A percentile compares a stretch with the other conserved stretches of the same genome.
Conservation (phyloP, 768 basidiomycete species). For the Lentinula guzmanii region DNA sequence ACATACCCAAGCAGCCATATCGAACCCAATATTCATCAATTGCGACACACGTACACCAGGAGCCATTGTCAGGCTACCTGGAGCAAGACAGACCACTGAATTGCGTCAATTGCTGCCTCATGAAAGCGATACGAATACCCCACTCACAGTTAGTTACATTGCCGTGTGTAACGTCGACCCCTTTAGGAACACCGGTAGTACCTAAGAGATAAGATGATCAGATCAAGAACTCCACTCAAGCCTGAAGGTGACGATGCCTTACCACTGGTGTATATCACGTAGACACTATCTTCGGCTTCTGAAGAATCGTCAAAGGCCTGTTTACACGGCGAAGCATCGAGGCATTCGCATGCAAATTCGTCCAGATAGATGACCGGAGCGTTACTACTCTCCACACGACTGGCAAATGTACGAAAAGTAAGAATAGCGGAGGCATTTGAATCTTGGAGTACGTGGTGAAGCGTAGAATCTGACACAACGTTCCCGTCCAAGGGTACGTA, state of each 20-base stretch:
- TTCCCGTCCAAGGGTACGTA: conserved; percentile 57
- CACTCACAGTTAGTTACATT: conserved; percentile 54
- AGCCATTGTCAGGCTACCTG: conserved; percentile 36
- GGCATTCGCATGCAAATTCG: conserved; percentile 20
- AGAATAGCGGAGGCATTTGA: conserved; percentile 38
- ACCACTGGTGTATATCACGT: conserved; percentile 62
- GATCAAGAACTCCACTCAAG: neutral
- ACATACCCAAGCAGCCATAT: conserved; percentile 37
- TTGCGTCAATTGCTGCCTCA: neutral
- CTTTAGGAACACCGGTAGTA: conserved; percentile 52
- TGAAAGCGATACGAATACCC: neutral
- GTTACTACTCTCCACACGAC: conserved; percentile 24
- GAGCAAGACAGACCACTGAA: conserved; percentile 29
- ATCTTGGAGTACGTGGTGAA: conserved; percentile 45
- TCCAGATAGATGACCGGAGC: conserved; percentile 27
- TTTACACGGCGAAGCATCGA: conserved; percentile 19
- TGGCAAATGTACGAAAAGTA: conserved; percentile 32
- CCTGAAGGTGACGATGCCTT: conserved; percentile 12
- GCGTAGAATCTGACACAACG: conserved; percentile 48
- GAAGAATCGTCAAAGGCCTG: conserved; percentile 31
- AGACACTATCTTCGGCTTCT: conserved; percentile 37
- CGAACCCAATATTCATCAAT: conserved; percentile 39
- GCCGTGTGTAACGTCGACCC: conserved; percentile 48
- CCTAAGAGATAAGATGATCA: conserved; percentile 20
- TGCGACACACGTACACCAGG: conserved; percentile 35